A percentile compares a stretch with the other conserved stretches of the same genome.
phyloP scores from a whole-genome alignment of 257 asterid species.

The Primulina tabacum region DNA sequence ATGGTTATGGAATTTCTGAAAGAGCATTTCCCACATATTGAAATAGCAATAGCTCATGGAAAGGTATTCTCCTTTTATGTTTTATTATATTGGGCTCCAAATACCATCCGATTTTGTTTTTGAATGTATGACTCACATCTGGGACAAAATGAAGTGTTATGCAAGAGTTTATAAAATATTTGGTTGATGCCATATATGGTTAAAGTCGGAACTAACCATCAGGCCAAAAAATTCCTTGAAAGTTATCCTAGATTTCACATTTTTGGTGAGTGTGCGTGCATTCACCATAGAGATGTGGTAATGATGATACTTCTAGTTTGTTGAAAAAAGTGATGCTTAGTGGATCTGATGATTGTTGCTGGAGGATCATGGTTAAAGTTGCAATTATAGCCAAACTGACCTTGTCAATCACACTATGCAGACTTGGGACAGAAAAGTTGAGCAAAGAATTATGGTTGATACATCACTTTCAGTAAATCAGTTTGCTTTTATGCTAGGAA shows the following conservation, averaged over 20 bases:
- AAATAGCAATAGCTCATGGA: conserved; percentile 95
- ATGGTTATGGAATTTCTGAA: conserved; percentile 82
- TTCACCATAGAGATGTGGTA: background rate
- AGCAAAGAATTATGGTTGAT: background rate
- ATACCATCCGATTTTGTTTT: conserved; percentile 14
- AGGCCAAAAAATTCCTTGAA: background rate
- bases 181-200: background rate
- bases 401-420: background rate
- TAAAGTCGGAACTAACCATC: background rate
- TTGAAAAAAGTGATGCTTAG: conserved; percentile 13
- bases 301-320: background rate
- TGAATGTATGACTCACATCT: conserved; percentile 11
- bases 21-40: conserved; percentile 65
- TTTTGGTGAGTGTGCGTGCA: background rate
- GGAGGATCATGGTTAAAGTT: background rate
- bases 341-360: conserved; percentile 7
- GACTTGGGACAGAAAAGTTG: background rate
- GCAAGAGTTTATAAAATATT: conserved; percentile 1
- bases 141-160: conserved; percentile 1
- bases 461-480: background rate
- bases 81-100: conserved; percentile 20
- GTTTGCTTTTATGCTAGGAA: background rate
- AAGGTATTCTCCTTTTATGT: conserved; percentile 50
- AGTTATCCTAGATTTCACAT: background rate
- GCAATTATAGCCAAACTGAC: background rate